Conservation (phyloP, 441 rosid genomes). For the Populus hybrid region DNA sequence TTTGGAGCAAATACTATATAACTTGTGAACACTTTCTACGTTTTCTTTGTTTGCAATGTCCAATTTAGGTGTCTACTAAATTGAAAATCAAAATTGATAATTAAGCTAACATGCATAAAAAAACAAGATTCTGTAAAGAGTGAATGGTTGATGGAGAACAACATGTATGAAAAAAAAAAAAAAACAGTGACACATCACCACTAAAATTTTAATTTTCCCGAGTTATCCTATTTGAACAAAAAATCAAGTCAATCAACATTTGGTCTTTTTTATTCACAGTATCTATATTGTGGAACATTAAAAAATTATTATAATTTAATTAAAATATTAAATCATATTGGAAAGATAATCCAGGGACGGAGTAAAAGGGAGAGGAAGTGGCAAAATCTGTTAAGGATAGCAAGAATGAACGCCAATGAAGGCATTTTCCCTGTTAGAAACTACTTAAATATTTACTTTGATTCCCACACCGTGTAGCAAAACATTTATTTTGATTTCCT, state of each 20-base stretch:
- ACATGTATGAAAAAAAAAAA: not conserved
- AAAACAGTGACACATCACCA: not conserved
- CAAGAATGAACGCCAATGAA: not conserved
- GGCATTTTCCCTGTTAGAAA: not conserved
- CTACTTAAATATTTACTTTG: not conserved
- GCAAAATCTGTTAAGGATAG: not conserved
- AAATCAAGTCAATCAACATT: not conserved
- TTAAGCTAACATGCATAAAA: not conserved
- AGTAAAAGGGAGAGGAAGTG: not conserved
- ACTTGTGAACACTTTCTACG: not conserved
- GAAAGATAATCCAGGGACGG: not conserved
- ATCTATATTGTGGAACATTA: not conserved
- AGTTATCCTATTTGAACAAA: not conserved
- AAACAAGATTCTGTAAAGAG: not conserved
- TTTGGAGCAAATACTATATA: slow-evolving; percentile 8
- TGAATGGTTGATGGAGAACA: not conserved
- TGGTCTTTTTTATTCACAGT: not conserved
- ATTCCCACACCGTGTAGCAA: not conserved
- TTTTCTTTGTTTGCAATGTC: not conserved
- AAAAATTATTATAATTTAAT: not conserved
- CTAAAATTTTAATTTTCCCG: not conserved
- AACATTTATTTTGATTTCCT: not conserved
- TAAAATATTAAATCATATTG: not conserved
- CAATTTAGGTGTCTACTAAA: not conserved
- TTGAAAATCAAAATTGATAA: not conserved